Evolutionary conservation across 345 rosid species (phyloP).

Genomic region (Euphorbia peplus): DNA sequence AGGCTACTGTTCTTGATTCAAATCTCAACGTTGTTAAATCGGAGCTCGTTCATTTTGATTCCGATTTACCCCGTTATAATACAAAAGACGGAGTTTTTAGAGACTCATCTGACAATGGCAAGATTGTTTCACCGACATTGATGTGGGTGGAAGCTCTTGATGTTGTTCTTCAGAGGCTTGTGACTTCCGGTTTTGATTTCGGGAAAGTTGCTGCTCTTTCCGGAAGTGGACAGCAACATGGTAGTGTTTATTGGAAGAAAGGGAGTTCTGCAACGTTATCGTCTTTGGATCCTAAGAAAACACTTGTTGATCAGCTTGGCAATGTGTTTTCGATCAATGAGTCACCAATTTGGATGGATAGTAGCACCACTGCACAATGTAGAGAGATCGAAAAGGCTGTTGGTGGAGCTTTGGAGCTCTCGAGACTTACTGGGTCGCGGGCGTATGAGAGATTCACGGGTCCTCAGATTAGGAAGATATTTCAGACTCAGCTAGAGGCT

Average conservation of each 20-base stretch:
- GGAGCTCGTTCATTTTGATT: slow-evolving; percentile 72
- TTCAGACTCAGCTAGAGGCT: slow-evolving; percentile 37
- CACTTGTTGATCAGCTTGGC: slow-evolving; percentile 56
- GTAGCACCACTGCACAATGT: slow-evolving; percentile 78
- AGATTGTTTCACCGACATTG: slow-evolving; percentile 90
- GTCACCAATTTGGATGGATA: slow-evolving; percentile 96
- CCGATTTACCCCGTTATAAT: slow-evolving; percentile 72
- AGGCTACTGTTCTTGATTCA: slow-evolving; percentile 83
- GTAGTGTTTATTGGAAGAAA: slow-evolving; percentile 88
- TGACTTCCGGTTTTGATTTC: slow-evolving; percentile 53
- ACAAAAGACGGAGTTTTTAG: slow-evolving; percentile 84
- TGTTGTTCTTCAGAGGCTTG: slow-evolving; percentile 62
- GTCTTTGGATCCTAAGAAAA: slow-evolving; percentile 51
- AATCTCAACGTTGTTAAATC: slow-evolving; percentile 55
- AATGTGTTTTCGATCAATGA: slow-evolving; percentile 64
- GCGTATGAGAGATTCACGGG: slow-evolving; percentile 86
- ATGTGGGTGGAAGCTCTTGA: slow-evolving; percentile 99
- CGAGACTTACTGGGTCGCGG: slow-evolving; percentile 70
- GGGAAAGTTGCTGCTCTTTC: slow-evolving; percentile 71
- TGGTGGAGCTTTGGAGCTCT: slow-evolving; percentile 81
- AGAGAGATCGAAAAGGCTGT: slow-evolving; percentile 83
- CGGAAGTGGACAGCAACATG: slow-evolving; percentile 97
- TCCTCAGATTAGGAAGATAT: slow-evolving; percentile 77
- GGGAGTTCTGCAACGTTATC: slow-evolving; percentile 52
- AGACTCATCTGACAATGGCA: slow-evolving; percentile 57